These are phyloP conservation scores for Fraxinus excelsior DNA, from an alignment of 257 asterid species.

Conservation along the genomic window DNA sequence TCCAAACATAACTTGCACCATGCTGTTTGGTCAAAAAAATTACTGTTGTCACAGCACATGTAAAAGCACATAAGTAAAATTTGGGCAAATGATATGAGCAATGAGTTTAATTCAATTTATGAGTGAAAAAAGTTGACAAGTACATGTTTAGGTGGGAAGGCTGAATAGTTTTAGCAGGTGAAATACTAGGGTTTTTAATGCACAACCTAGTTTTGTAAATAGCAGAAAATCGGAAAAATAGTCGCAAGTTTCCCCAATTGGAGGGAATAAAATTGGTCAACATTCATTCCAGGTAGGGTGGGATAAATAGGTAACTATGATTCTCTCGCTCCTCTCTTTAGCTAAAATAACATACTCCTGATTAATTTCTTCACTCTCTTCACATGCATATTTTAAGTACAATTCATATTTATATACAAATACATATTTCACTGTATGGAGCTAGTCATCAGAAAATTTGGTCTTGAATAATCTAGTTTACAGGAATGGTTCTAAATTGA, in stretches of 20 bases:
- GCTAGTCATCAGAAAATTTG: neutral
- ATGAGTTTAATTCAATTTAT: neutral
- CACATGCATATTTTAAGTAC: slow-evolving; percentile 2
- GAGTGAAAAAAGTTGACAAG: neutral
- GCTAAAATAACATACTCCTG: neutral
- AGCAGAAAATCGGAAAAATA: neutral
- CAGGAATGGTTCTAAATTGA: neutral
- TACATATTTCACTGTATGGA: neutral
- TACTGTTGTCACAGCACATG: neutral
- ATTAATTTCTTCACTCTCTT: neutral
- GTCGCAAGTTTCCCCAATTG: neutral
- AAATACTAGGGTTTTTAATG: neutral
- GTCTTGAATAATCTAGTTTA: neutral
- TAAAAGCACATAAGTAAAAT: slow-evolving; percentile 7
- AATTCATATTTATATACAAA: neutral
- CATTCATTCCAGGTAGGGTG: neutral
- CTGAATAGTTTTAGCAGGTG: neutral
- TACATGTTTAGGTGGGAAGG: neutral
- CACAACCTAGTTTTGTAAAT: neutral
- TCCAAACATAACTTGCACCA: neutral
- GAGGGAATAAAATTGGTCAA: neutral
- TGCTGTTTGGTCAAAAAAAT: neutral
- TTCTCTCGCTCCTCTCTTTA: slow-evolving; percentile 9
- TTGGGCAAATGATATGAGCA: neutral
- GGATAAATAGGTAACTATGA: neutral